Conservation (phyloP, 2,329 filamentous ascomycete species). For the Diplodia seriata region DNA sequence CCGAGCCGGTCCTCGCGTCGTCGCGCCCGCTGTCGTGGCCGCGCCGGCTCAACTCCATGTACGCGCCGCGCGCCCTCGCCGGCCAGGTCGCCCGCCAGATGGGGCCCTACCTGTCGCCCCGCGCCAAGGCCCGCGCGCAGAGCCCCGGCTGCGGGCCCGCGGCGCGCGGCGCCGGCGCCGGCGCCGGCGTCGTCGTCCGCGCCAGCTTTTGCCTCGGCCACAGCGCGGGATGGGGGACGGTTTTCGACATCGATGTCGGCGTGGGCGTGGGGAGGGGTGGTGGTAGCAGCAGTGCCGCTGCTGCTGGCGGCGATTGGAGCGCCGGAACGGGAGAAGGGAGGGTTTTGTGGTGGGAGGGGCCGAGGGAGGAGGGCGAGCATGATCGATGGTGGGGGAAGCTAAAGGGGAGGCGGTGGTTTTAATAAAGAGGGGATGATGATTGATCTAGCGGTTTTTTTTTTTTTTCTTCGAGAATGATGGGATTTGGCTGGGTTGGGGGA, state of each 20-base stretch:
- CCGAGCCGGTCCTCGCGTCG: constrained; percentile 35
- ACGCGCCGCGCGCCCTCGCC: constrained; percentile 50
- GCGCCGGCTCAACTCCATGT: constrained; percentile 50
- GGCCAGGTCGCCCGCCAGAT: constrained; percentile 50
- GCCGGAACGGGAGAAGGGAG: constrained; percentile 42
- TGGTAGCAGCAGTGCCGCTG: constrained; percentile 51
- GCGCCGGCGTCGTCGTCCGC: constrained; percentile 50
- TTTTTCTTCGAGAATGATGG: no score
- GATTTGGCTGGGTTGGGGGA: no score
- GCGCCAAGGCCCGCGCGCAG: constrained; percentile 44
- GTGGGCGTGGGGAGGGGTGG: constrained; percentile 46
- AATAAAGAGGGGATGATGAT: constrained; percentile 36
- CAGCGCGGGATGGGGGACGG: constrained; percentile 44
- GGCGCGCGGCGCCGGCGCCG: no score
- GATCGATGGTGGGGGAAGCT: constrained; percentile 51
- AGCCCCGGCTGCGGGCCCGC: constrained; percentile 37
- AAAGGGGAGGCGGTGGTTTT: constrained; percentile 55
- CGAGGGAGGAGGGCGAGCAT: constrained; percentile 54
- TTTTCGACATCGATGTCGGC: constrained; percentile 56
- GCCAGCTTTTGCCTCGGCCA: constrained; percentile 55
- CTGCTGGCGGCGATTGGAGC: constrained; percentile 50
- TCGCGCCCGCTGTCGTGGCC: constrained; percentile 47
- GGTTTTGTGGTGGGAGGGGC: constrained; percentile 50
- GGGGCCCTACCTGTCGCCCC: constrained; percentile 49
- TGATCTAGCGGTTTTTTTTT: no score